Evolutionary conservation across 1,284 basidiomycete species (phyloP).

Genomic region (Ganoderma meredithae): DNA sequence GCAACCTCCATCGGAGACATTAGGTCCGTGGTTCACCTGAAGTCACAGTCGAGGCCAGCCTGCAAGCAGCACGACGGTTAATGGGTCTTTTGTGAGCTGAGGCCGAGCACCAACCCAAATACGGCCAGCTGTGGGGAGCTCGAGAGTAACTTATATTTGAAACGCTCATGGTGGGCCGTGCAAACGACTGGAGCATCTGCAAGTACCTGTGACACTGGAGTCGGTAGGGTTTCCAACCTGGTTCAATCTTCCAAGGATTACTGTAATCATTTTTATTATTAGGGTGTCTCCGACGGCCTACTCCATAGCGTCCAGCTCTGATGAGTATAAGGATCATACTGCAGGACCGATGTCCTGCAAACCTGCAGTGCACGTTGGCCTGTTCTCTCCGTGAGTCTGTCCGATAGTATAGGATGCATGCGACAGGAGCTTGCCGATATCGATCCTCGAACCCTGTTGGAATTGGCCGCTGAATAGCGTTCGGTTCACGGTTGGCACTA

Average conservation of each 20-base stretch:
- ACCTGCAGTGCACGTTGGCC: too few relatives aligned
- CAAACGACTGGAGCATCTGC: not conserved
- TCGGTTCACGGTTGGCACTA: not conserved
- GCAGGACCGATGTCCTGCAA: too few relatives aligned
- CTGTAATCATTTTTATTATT: too few relatives aligned
- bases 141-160: too few relatives aligned
- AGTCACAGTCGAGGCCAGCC: constrained; percentile 55
- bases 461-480: not conserved
- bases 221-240: not conserved
- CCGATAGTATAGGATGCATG: not conserved
- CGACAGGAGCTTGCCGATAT: not conserved
- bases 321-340: too few relatives aligned
- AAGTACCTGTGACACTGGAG: not conserved
- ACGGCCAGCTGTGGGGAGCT: too few relatives aligned
- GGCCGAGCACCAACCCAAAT: constrained; percentile 43
- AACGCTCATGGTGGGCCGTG: constrained; percentile 16
- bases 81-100: not conserved
- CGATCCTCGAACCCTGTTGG: not conserved
- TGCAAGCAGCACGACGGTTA: constrained; percentile 16
- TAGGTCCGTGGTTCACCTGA: constrained; percentile 49
- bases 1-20: constrained; percentile 50
- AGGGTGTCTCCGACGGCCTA: too few relatives aligned
- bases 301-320: too few relatives aligned
- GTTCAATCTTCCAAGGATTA: too few relatives aligned
- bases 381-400: too few relatives aligned